Conservation (phyloP, 768 basidiomycete species). For the Lactarius evosmus region DNA sequence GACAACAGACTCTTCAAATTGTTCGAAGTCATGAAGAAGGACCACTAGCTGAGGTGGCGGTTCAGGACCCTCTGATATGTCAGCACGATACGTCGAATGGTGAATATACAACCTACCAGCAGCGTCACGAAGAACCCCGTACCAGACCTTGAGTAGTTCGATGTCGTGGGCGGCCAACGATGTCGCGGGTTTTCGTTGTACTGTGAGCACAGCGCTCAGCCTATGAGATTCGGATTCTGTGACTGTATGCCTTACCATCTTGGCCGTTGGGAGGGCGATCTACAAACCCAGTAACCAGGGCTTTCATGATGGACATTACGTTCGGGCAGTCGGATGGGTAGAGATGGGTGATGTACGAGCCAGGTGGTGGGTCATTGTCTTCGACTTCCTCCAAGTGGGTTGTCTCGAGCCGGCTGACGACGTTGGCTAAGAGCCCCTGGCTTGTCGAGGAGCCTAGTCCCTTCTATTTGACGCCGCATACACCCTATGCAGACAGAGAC, state of each 20-base stretch:
- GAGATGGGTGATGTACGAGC: slow-evolving; percentile 21
- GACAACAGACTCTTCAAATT: slow-evolving; percentile 57
- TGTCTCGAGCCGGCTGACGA: slow-evolving; percentile 18
- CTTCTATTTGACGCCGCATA: neutral
- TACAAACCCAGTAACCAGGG: slow-evolving; percentile 26
- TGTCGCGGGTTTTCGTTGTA: slow-evolving; percentile 46
- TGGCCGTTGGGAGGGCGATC: slow-evolving; percentile 22
- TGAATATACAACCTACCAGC: slow-evolving; percentile 12
- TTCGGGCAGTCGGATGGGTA: slow-evolving; percentile 25
- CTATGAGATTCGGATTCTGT: neutral
- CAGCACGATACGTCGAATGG: slow-evolving; percentile 15
- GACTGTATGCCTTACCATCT: slow-evolving; percentile 21
- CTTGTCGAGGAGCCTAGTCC: slow-evolving; percentile 22
- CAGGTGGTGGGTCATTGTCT: slow-evolving; percentile 11
- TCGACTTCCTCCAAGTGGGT: slow-evolving; percentile 3
- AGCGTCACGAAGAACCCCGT: slow-evolving; percentile 40
- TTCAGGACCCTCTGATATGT: slow-evolving; percentile 26
- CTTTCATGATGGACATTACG: slow-evolving; percentile 28
- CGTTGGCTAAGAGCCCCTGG: slow-evolving; percentile 16
- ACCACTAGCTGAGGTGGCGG: slow-evolving; percentile 46
- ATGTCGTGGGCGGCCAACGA: slow-evolving; percentile 65
- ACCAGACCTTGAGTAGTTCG: slow-evolving; percentile 57
- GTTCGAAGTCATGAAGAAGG: slow-evolving; percentile 72
- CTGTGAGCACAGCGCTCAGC: slow-evolving; percentile 31
- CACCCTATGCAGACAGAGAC: neutral